phyloP scores from a whole-genome alignment of 805 yeast species.

The Hanseniaspora hatyaiensis region DNA sequence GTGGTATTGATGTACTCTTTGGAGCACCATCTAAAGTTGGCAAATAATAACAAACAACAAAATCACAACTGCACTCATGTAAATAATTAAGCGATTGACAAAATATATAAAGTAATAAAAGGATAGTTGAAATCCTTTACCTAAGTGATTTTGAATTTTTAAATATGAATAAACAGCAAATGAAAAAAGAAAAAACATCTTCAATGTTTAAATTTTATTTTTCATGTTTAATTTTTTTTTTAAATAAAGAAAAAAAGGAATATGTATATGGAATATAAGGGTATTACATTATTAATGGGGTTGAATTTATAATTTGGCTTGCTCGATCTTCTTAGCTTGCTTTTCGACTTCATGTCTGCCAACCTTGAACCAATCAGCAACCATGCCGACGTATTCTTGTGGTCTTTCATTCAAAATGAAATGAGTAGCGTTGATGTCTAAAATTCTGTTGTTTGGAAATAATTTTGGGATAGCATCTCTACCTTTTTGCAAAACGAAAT shows the following conservation, averaged over 20 bases:
- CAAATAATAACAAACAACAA: constrained; percentile 23
- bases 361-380: constrained; percentile 24
- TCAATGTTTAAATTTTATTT: too few species aligned
- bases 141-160: too few species aligned
- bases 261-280: too few species aligned
- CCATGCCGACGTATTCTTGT: constrained; percentile 20
- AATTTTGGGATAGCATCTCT: constrained; percentile 21
- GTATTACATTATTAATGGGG: background rate
- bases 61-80: constrained; percentile 24
- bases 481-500: constrained; percentile 30
- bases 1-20: constrained; percentile 81
- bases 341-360: constrained; percentile 20
- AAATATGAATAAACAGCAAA: too few species aligned
- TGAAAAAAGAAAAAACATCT: too few species aligned
- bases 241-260: too few species aligned
- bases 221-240: too few species aligned
- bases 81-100: background rate
- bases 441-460: constrained; percentile 25
- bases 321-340: constrained; percentile 4
- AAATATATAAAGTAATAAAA: too few species aligned
- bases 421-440: constrained; percentile 25
- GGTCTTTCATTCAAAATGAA: constrained; percentile 36
- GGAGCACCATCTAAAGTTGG: constrained; percentile 54
- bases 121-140: too few species aligned
- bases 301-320: constrained; percentile 5